Evolutionary conservation across 306 rosid species (phyloP).

Genomic region (Trifolium pratense): DNA sequence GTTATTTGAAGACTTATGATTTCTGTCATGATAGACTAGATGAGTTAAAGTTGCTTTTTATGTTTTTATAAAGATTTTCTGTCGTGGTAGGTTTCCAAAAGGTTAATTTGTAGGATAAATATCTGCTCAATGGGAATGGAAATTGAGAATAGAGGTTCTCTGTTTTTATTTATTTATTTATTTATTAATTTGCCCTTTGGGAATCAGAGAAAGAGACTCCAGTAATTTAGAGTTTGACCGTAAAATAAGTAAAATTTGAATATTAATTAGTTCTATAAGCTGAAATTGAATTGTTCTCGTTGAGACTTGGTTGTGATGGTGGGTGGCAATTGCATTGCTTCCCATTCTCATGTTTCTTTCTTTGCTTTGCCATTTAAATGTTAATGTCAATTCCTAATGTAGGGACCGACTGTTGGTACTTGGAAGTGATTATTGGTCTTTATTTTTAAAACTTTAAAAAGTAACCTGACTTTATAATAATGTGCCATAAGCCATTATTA

Average conservation of each 20-base stretch:
- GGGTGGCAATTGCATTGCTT: neutral
- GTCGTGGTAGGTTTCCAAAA: conserved; percentile 37
- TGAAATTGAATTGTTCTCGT: too few species aligned
- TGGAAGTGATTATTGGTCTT: conserved; percentile 31
- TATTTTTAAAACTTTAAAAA: conserved; percentile 46
- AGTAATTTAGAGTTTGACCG: too few species aligned
- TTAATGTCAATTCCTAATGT: conserved; percentile 35
- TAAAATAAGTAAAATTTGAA: too few species aligned
- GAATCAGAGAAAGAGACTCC: too few species aligned
- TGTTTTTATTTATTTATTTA: too few species aligned
- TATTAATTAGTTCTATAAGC: too few species aligned
- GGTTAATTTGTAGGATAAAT: conserved; percentile 40
- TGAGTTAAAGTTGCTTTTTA: conserved; percentile 39
- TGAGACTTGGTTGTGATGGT: conserved; percentile 17
- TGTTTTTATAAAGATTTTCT: conserved; percentile 37
- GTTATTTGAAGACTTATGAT: neutral
- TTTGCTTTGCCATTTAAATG: conserved; percentile 27
- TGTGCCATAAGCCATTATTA: conserved; percentile 28
- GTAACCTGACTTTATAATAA: conserved; percentile 53
- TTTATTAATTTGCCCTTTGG: too few species aligned
- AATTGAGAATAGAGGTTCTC: conserved; percentile 26
- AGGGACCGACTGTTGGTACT: conserved; percentile 56
- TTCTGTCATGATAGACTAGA: conserved; percentile 29
- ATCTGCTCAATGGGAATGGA: conserved; percentile 24
- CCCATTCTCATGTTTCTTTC: neutral